Percentiles rank a stretch among this genome's conserved stretches.
These are phyloP conservation scores for Linnemannia zychae DNA, from an alignment of 192 early-diverging fungal species.

Conservation along the genomic window DNA sequence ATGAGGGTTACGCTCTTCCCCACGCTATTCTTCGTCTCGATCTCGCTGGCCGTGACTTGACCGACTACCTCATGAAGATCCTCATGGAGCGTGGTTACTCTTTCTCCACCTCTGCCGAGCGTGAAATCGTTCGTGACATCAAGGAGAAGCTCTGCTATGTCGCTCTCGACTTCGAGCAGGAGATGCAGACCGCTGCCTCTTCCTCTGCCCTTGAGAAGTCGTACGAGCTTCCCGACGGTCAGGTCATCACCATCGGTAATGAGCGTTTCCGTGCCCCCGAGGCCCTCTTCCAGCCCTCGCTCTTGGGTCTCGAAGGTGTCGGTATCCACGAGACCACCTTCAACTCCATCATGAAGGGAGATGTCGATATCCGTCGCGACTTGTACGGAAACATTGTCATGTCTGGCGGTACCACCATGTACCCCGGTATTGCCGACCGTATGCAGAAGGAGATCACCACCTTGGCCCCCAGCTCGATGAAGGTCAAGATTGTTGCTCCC, in stretches of 20 bases:
- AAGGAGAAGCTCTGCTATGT: slow-evolving; percentile 99
- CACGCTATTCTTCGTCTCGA: slow-evolving; percentile 98
- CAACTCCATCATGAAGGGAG: slow-evolving; percentile 98
- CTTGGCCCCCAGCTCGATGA: slow-evolving; percentile 94
- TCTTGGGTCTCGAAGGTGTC: slow-evolving; percentile 90
- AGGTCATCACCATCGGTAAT: slow-evolving; percentile 98
- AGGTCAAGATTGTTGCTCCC: slow-evolving; percentile 98
- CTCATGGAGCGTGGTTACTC: slow-evolving; percentile 97
- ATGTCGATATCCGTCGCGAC: slow-evolving; percentile 96
- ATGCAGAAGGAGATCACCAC: slow-evolving; percentile 99
- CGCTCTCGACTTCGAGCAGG: slow-evolving; percentile 97
- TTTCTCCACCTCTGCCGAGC: slow-evolving; percentile 95
- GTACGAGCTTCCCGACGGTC: slow-evolving; percentile 98
- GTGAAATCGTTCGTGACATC: slow-evolving; percentile 99
- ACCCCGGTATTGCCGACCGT: slow-evolving; percentile 96
- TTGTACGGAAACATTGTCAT: slow-evolving; percentile 97
- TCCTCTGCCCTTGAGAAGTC: slow-evolving; percentile 96
- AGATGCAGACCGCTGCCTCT: slow-evolving; percentile 94
- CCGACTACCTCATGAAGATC: slow-evolving; percentile 93
- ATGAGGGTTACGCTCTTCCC: slow-evolving; percentile 96
- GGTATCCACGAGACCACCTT: slow-evolving; percentile 98
- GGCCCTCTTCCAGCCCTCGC: slow-evolving; percentile 96
- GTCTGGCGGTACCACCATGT: slow-evolving; percentile 98
- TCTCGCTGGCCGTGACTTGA: slow-evolving; percentile 97
- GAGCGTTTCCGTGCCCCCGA: slow-evolving; percentile 99